Percentiles rank a stretch among this genome's conserved stretches.
Conservation (phyloP, 2,329 filamentous ascomycete genomes). For the Sclerotinia subarctica region DNA sequence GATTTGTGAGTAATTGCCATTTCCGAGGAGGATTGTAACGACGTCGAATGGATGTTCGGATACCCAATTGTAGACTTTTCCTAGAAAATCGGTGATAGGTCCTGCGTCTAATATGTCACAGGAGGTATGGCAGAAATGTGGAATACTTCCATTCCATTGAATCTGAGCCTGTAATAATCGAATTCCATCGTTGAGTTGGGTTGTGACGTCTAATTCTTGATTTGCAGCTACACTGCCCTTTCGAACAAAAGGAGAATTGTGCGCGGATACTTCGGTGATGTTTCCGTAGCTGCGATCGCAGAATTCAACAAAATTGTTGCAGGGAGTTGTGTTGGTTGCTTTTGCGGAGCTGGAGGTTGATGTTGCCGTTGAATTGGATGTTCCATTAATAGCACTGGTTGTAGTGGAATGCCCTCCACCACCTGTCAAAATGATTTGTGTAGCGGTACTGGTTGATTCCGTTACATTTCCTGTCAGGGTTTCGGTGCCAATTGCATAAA, state of each 20-base stretch:
- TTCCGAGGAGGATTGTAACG: constrained; percentile 80
- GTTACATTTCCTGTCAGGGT: constrained; percentile 32
- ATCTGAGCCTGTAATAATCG: constrained; percentile 63
- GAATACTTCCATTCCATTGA: constrained; percentile 56
- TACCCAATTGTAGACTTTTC: constrained; percentile 69
- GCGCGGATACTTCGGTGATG: constrained; percentile 72
- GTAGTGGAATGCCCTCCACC: constrained; percentile 35
- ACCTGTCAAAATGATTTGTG: constrained; percentile 41
- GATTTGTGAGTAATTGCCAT: constrained; percentile 69
- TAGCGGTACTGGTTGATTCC: constrained; percentile 33
- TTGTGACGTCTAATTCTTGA: constrained; percentile 63
- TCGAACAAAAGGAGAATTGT: constrained; percentile 77
- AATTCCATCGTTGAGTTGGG: constrained; percentile 75
- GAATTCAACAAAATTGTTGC: constrained; percentile 76
- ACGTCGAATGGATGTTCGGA: constrained; percentile 77
- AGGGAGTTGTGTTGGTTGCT: constrained; percentile 71
- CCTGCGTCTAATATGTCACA: constrained; percentile 82
- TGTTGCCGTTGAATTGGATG: constrained; percentile 47
- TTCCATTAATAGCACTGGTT: constrained; percentile 45
- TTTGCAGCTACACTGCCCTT: constrained; percentile 72
- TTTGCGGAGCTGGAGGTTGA: constrained; percentile 43
- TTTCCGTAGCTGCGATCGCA: constrained; percentile 76
- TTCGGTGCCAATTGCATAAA: constrained; percentile 28
- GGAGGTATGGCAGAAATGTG: constrained; percentile 81
- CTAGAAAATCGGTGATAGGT: constrained; percentile 70